phyloP scores from a whole-genome alignment of 768 basidiomycete species.

The Trametes cubensis region DNA sequence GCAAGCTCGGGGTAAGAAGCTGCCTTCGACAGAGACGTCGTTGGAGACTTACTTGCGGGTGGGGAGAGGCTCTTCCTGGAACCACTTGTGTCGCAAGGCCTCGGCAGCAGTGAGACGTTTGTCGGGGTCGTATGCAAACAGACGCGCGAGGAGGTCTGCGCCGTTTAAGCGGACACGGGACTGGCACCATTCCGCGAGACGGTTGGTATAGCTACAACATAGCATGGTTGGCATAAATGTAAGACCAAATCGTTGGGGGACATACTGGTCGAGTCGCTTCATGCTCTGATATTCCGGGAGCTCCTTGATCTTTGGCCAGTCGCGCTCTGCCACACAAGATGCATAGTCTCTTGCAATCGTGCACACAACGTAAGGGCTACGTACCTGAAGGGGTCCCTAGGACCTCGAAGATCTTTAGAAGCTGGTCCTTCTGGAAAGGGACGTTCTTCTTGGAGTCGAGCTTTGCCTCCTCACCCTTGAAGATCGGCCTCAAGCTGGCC shows the following conservation, averaged over 20 bases:
- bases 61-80: conserved; percentile 85
- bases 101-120: conserved; percentile 80
- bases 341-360: background rate
- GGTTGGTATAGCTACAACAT: conserved; percentile 53
- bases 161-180: conserved; percentile 63
- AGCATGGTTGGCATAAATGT: conserved; percentile 26
- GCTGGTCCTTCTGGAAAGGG: conserved; percentile 95
- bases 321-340: conserved; percentile 54
- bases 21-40: background rate
- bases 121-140: conserved; percentile 92
- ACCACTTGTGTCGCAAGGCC: conserved; percentile 88
- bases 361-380: conserved; percentile 23
- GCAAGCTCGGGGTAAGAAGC: background rate
- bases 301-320: conserved; percentile 84
- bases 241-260: conserved; percentile 16
- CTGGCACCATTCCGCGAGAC: conserved; percentile 76
- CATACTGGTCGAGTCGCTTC: conserved; percentile 75
- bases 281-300: conserved; percentile 90
- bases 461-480: conserved; percentile 99
- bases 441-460: conserved; percentile 96
- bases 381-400: conserved; percentile 85
- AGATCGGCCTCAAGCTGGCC: conserved; percentile 91
- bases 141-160: conserved; percentile 79
- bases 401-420: conserved; percentile 95
- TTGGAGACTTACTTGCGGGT: conserved; percentile 71